A percentile compares a stretch with the other conserved stretches of the same genome.
phyloP scores from a whole-genome alignment of 495 filamentous ascomycete species.

The Evansstolkia leycettana region DNA sequence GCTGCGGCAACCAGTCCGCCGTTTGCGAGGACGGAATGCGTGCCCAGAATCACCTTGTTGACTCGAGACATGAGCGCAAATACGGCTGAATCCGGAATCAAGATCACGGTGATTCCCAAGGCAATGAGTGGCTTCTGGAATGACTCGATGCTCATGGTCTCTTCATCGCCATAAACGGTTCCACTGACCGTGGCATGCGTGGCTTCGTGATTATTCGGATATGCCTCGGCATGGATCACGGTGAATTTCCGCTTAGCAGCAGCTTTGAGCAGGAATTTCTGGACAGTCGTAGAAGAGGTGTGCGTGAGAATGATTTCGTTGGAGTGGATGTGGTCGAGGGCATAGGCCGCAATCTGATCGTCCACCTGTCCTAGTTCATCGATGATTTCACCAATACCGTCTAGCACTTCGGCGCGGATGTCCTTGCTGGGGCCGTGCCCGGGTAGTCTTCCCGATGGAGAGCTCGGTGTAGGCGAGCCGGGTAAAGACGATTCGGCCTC shows the following conservation, averaged over 20 bases:
- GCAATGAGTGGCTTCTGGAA: conserved; percentile 66
- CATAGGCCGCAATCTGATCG: conserved; percentile 75
- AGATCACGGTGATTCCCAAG: conserved; percentile 66
- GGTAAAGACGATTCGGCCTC: conserved; percentile 31
- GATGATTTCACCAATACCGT: conserved; percentile 67
- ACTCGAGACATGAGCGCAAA: conserved; percentile 88
- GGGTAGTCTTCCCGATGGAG: conserved; percentile 25
- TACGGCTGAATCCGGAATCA: conserved; percentile 71
- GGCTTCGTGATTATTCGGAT: conserved; percentile 52
- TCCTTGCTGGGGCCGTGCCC: conserved; percentile 17
- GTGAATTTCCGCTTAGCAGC: conserved; percentile 80
- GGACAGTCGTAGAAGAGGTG: conserved; percentile 66
- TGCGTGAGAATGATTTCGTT: conserved; percentile 83
- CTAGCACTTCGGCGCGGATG: conserved; percentile 8
- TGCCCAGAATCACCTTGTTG: conserved; percentile 85
- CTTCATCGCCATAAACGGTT: conserved; percentile 26
- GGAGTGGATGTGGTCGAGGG: conserved; percentile 79
- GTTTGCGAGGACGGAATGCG: conserved; percentile 75
- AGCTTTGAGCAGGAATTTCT: conserved; percentile 75
- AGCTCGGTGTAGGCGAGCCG: conserved; percentile 30
- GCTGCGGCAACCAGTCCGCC: conserved; percentile 72
- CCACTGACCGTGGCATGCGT: conserved; percentile 49
- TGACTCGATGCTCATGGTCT: conserved; percentile 36
- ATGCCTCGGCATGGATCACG: conserved; percentile 64
- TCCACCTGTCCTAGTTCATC: conserved; percentile 83